Evolutionary conservation across 768 basidiomycete genomes (phyloP), one percentile per base, ranked within the genome.

Genomic region (Trametopsis cervina): DNA sequence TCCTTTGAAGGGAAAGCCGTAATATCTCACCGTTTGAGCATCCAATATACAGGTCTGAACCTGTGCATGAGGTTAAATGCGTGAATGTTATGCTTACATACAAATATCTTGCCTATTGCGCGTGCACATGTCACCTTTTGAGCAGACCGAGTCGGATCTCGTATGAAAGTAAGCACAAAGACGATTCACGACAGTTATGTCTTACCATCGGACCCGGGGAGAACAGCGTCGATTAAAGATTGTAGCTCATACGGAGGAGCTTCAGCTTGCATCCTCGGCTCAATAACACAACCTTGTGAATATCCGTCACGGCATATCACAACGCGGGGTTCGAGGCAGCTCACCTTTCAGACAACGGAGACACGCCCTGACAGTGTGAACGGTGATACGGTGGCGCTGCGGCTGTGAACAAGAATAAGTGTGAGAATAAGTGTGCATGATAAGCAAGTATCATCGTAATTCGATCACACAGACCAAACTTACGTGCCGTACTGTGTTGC

Each of bases 11-110:
- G 1, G 83, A 74, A 60, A 85, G 94, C 37, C 91, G 83, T 27
- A 92, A 67, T 6, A 96, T 72, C 54, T 89, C 80, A 18, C 93
- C 91, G 50, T 92, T 89, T 18, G 82, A 80, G 52, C 85, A 86
- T 11, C 91, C 93, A 11, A 90, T 76, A 55, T 92, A 94, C 21
- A 95, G 77, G 58, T 96, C 92, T 36, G 82, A 81, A 25, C 83
- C 89, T 89, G 44, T 10, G 46, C 49, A 15, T 7, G 29, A 33
- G 44, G 44, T 17, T 42, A 39, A 50, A 44, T 35, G 46, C 13
- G 29, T 13, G 21, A 35, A 49, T 38, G 45, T 37, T 36, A 26
- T 24, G 40, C 10, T n/a, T 17, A 23, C 24, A 45, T 22, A 33
- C 17, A 37, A 21, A 18, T 25, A 18, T 49, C 57, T 3, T 38